Conservation (phyloP, 345 rosid species). For the Ricinus communis region DNA sequence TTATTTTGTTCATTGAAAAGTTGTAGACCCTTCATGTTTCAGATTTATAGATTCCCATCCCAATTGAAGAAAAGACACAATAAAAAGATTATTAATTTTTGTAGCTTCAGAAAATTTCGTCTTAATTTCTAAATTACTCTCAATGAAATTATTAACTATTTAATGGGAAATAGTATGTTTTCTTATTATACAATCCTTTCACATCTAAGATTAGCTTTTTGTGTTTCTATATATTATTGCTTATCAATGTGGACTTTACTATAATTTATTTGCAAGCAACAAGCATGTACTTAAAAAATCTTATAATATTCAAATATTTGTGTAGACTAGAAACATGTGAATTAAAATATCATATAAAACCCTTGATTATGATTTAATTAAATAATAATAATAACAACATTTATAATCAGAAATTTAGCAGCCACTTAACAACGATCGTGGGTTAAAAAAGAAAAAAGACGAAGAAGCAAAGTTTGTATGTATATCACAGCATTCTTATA, state of each 20-base stretch:
- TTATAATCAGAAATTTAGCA: too few relatives aligned
- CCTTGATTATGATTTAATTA: neutral
- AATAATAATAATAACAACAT: too few relatives aligned
- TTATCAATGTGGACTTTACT: neutral
- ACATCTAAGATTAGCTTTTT: neutral
- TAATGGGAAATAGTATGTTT: too few relatives aligned
- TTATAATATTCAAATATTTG: neutral
- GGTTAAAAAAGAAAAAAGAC: too few relatives aligned
- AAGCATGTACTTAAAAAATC: neutral
- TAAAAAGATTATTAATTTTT: neutral
- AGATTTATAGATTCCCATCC: neutral
- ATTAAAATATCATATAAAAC: neutral
- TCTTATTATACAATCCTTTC: too few relatives aligned
- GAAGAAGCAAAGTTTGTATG: too few relatives aligned
- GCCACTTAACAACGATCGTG: too few relatives aligned
- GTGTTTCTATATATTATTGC: neutral
- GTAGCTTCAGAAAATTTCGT: neutral
- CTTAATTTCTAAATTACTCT: neutral
- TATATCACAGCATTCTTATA: too few relatives aligned
- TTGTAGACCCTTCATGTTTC: neutral
- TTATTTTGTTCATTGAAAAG: slow-evolving; percentile 1
- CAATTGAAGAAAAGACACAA: neutral
- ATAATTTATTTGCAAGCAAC: neutral
- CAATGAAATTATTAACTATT: neutral
- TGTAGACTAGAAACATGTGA: neutral